Evolutionary conservation across 305 asterid species (phyloP).

Genomic region (Lippia alba): DNA sequence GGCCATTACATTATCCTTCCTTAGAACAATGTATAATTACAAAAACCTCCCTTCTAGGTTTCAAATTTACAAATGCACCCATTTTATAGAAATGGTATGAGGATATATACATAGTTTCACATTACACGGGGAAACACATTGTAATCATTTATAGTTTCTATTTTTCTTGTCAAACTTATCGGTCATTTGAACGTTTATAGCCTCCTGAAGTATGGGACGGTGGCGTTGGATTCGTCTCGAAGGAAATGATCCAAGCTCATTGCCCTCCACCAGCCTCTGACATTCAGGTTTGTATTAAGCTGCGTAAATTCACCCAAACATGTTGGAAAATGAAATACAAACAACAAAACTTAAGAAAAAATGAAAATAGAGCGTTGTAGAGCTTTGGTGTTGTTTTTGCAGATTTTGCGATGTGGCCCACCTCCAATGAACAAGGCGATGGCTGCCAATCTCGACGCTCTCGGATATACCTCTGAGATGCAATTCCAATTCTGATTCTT

Average conservation of each 20-base stretch:
- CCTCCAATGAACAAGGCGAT: conserved; percentile 94
- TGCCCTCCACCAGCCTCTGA: conserved; percentile 89
- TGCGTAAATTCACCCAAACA: background rate
- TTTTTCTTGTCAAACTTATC: background rate
- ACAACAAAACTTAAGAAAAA: background rate
- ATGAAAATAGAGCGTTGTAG: conserved; percentile 1
- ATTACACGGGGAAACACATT: too few species aligned
- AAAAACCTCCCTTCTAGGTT: background rate
- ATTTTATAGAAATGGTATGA: too few species aligned
- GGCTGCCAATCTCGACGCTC: conserved; percentile 82
- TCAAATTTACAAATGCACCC: background rate
- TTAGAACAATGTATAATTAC: background rate
- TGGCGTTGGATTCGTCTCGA: conserved; percentile 83
- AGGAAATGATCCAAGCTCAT: conserved; percentile 87
- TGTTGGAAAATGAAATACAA: background rate
- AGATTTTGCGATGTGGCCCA: conserved; percentile 80
- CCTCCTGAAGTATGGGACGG: conserved; percentile 92
- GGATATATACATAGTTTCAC: too few species aligned
- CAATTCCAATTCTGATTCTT: conserved; percentile 64
- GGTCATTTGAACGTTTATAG: conserved; percentile 42
- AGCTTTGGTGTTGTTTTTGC: conserved; percentile 27
- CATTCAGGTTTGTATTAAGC: conserved; percentile 56
- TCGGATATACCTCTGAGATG: conserved; percentile 70
- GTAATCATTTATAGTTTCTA: too few species aligned
- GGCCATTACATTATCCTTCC: background rate